Evolutionary conservation across 2,329 filamentous ascomycete genomes (phyloP).

Genomic region (Diaporthe ilicicola): DNA sequence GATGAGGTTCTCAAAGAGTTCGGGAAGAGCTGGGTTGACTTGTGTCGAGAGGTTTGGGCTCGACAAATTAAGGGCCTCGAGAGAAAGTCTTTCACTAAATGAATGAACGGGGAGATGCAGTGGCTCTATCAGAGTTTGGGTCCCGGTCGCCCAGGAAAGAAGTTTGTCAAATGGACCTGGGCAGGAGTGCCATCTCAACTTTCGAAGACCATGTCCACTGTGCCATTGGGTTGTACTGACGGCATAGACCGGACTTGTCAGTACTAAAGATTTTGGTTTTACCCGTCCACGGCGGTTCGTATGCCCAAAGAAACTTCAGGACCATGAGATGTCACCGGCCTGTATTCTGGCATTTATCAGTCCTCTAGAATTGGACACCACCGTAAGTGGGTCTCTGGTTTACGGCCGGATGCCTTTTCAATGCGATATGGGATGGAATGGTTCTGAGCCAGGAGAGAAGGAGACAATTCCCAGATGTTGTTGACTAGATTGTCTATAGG

Average conservation of each 20-base stretch:
- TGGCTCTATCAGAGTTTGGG: too few species aligned
- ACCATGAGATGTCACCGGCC: not conserved
- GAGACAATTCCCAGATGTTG: not conserved
- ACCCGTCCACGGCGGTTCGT: not conserved
- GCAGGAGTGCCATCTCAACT: not conserved
- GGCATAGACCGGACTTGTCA: too few species aligned
- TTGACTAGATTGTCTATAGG: not conserved
- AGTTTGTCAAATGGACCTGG: not conserved
- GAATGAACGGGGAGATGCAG: not conserved
- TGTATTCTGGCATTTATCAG: not conserved
- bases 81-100: slow-evolving; percentile 39
- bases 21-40: slow-evolving; percentile 43
- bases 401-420: not conserved
- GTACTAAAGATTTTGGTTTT: too few species aligned
- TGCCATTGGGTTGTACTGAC: not conserved
- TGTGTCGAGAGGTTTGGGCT: slow-evolving; percentile 46
- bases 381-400: too few species aligned
- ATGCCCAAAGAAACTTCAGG: not conserved
- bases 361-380: not conserved
- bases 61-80: slow-evolving; percentile 45
- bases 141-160: too few species aligned
- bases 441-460: too few species aligned
- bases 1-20: slow-evolving; percentile 46
- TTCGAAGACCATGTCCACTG: too few species aligned
- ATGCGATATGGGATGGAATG: not conserved